A percentile compares a stretch with the other conserved stretches of the same genome.
Evolutionary conservation across 2,329 filamentous ascomycete genomes (phyloP).

Genomic region (Trichoderma brevicompactum): DNA sequence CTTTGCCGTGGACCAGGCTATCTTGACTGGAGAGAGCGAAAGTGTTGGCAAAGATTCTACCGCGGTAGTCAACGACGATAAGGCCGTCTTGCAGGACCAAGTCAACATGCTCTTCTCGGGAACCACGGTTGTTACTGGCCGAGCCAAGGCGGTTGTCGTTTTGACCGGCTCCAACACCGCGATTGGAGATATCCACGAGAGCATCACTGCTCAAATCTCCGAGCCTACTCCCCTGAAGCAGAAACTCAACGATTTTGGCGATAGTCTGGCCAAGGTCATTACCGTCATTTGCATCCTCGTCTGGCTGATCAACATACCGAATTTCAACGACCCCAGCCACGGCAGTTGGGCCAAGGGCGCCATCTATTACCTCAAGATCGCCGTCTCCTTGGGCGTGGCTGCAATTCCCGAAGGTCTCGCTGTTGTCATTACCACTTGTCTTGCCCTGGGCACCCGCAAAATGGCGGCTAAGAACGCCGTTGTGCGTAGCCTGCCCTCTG

Average conservation of each 20-base stretch:
- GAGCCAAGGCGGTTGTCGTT: slow-evolving; percentile 88
- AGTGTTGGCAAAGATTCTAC: slow-evolving; percentile 84
- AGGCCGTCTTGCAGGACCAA: slow-evolving; percentile 96
- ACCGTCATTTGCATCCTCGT: slow-evolving; percentile 95
- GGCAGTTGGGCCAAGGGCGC: slow-evolving; percentile 95
- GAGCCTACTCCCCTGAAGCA: slow-evolving; percentile 97
- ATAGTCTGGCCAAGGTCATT: slow-evolving; percentile 95
- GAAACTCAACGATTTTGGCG: slow-evolving; percentile 98
- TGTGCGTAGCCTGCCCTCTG: slow-evolving; percentile 91
- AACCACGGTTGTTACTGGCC: slow-evolving; percentile 93
- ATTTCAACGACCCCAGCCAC: slow-evolving; percentile 94
- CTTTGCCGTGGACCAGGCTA: slow-evolving; percentile 95
- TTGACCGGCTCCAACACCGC: slow-evolving; percentile 88
- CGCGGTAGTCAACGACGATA: slow-evolving; percentile 70
- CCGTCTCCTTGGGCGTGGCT: slow-evolving; percentile 94
- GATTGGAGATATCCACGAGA: slow-evolving; percentile 98
- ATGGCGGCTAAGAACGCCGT: slow-evolving; percentile 99
- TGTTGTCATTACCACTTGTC: slow-evolving; percentile 97
- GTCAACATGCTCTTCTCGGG: slow-evolving; percentile 98
- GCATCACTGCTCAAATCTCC: slow-evolving; percentile 96
- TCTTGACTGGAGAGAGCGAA: slow-evolving; percentile 96
- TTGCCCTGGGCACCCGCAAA: slow-evolving; percentile 93
- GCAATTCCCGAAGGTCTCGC: slow-evolving; percentile 97
- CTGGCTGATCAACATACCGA: slow-evolving; percentile 97
- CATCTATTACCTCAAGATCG: slow-evolving; percentile 99